Base-by-base conservation (phyloP, 176 grass and related monocot species). In the Aechmea fasciata region DNA sequence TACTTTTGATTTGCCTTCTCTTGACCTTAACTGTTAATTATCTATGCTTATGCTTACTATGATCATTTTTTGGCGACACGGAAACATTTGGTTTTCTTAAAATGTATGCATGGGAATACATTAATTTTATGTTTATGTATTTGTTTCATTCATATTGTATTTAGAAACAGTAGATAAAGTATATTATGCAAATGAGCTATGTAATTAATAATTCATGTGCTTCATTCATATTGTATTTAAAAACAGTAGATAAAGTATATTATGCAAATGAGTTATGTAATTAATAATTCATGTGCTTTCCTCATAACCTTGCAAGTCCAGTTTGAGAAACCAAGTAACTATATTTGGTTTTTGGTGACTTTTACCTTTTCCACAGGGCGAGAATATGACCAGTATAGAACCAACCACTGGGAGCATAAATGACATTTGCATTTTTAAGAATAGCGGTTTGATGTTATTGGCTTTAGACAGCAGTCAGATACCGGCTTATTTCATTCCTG, bases 341-440 rank as follows among this genome's bases (percentile, higher is more conserved):
- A 17, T n/a, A 57, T 57, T 57, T 68, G 65, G 41, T 78, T 13
- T 49, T 69, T 73, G 59, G 70, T 77, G 68, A 41, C 64, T 20
- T 80, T 71, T 76, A 33, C 77, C 76, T 68, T 70, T 52, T 77
- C 52, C 71, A 8, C 74, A 96, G 93, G 93, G 88, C 71, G 87
- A 85, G 57, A 91, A 90, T 69, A 96, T 92, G 93, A 91, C 93
- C 73, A 96, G 85, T 69, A 84, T 96, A 69, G 93, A 96, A 80
- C 88, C 88, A 74, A 83, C 82, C 81, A 74, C 71, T 50, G 88
- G 88, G 63, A 69, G 81, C 51, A 89, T 96, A 49, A 96, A 96
- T 57, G 93, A 96, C 83, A 69, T 92, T 71, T 96, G 88, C 52
- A 69, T 96, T 57, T 96, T 92, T 62, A 69, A 17, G 51, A 75